Conservation (phyloP, 306 rosid species). For the Arachis stenosperma region DNA sequence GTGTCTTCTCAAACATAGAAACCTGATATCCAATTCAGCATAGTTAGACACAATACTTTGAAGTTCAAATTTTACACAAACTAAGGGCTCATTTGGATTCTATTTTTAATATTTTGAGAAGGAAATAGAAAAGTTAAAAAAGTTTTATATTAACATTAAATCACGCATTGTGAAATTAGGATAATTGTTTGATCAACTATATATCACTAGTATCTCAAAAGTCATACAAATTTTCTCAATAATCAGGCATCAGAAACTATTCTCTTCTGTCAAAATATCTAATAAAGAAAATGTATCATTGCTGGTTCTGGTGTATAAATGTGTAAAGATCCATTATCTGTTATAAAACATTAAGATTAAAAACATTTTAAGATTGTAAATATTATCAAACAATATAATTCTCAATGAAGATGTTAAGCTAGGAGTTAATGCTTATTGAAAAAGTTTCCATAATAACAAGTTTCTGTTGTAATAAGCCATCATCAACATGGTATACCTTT, state of each 20-base stretch:
- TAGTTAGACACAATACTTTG: conserved; percentile 30
- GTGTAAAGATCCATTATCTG: conserved; percentile 9
- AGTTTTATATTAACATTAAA: too few relatives aligned
- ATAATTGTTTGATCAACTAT: too few relatives aligned
- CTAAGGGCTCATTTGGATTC: background rate
- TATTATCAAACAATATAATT: background rate
- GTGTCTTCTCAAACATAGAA: conserved; percentile 76
- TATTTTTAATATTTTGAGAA: too few relatives aligned
- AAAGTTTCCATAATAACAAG: conserved; percentile 20
- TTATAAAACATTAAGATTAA: background rate
- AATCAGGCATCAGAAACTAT: conserved; percentile 1
- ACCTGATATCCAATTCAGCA: conserved; percentile 57
- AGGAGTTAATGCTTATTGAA: background rate
- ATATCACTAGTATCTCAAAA: too few relatives aligned
- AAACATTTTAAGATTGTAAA: background rate
- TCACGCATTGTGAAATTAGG: too few relatives aligned
- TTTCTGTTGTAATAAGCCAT: conserved; percentile 16
- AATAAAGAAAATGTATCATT: conserved; percentile 3
- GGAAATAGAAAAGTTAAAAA: too few relatives aligned
- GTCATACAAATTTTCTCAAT: background rate
- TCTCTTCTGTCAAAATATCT: background rate
- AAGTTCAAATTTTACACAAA: conserved; percentile 22
- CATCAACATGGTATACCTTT: conserved; percentile 60
- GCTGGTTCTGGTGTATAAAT: background rate
- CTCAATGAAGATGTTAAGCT: conserved; percentile 3